A percentile compares a stretch with the other conserved stretches of the same genome.
Evolutionary conservation across 257 asterid species (phyloP).

Genomic region (Euphrasia confusa): DNA sequence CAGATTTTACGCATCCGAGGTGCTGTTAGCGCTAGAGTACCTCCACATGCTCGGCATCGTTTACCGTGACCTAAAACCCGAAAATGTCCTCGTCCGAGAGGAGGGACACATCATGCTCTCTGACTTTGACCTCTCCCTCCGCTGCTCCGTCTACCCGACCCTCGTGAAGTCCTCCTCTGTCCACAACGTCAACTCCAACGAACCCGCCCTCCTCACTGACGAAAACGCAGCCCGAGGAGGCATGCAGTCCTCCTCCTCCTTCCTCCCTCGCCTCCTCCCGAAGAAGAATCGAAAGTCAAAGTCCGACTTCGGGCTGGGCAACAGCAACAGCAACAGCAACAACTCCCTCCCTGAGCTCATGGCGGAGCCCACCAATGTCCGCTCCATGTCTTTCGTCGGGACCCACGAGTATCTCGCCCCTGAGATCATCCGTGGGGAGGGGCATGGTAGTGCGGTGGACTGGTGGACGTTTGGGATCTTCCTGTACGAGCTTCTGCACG

Average conservation of each 20-base stretch:
- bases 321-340: slow-evolving; percentile 1
- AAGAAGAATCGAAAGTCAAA: slow-evolving; percentile 51
- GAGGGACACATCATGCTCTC: slow-evolving; percentile 89
- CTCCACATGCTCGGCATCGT: slow-evolving; percentile 87
- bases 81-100: slow-evolving; percentile 68
- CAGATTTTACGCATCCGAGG: slow-evolving; percentile 83
- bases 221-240: slow-evolving; percentile 29
- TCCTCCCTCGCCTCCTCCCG: slow-evolving; percentile 44
- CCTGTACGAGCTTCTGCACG: slow-evolving; percentile 42
- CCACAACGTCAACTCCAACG: slow-evolving; percentile 23
- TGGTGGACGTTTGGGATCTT: slow-evolving; percentile 55
- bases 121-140: slow-evolving; percentile 79
- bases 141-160: slow-evolving; percentile 74
- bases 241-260: slow-evolving; percentile 41
- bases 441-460: slow-evolving; percentile 52
- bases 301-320: slow-evolving; percentile 35
- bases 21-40: slow-evolving; percentile 71
- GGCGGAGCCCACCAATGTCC: slow-evolving; percentile 49
- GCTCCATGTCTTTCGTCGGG: slow-evolving; percentile 52
- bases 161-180: slow-evolving; percentile 73
- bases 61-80: slow-evolving; percentile 79
- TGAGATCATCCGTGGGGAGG: slow-evolving; percentile 54
- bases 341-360: slow-evolving; percentile 46
- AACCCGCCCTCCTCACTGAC: slow-evolving; percentile 25
- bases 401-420: slow-evolving; percentile 55